Evolutionary conservation across 23 red algal species (phyloP).

Genomic region (Gracilaria vermiculophylla): DNA sequence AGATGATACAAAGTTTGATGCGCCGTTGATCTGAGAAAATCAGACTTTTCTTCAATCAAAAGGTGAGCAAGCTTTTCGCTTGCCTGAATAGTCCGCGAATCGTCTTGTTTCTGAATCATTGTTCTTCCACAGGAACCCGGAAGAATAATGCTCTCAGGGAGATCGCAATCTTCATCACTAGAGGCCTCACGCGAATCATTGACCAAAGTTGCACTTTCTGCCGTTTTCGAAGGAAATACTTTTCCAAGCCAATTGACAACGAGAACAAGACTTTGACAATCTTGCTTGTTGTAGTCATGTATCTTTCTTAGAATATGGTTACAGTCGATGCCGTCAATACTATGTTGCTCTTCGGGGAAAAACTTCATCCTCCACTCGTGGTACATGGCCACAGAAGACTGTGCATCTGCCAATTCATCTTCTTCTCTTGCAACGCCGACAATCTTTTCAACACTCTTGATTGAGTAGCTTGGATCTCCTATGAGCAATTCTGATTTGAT

Average conservation of each 20-base stretch:
- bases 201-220: neutral
- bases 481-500: conserved; percentile 37
- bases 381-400: conserved; percentile 82
- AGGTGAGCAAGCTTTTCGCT: conserved; percentile 28
- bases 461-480: conserved; percentile 77
- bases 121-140: conserved; percentile 68
- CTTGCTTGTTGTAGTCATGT: conserved; percentile 65
- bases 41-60: conserved; percentile 7
- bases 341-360: neutral
- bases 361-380: conserved; percentile 66
- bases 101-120: conserved; percentile 19
- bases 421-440: conserved; percentile 54
- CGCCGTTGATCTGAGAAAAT: neutral
- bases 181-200: neutral
- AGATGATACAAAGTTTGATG: conserved; percentile 37
- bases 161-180: neutral
- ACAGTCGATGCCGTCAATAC: neutral
- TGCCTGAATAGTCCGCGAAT: conserved; percentile 57
- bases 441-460: conserved; percentile 78
- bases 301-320: conserved; percentile 53
- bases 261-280: conserved; percentile 65
- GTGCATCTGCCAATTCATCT: conserved; percentile 73
- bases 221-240: neutral
- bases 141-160: neutral
- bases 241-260: conserved; percentile 62